Evolutionary conservation across 2,329 filamentous ascomycete species (phyloP), one percentile per base, ranked within the genome.

Genomic region (Arthrinium puccinioides): DNA sequence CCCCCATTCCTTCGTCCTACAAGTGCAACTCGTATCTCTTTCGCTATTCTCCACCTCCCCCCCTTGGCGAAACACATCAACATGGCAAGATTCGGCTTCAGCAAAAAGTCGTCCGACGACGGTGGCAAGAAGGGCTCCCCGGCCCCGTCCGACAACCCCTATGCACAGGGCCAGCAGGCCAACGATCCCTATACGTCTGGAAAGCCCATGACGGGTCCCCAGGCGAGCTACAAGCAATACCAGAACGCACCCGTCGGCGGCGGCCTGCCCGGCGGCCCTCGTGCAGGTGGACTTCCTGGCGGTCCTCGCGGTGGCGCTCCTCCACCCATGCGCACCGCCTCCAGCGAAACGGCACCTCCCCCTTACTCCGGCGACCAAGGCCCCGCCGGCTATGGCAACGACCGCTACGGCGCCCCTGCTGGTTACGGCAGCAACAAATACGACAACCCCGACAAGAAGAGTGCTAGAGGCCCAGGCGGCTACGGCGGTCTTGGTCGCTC

Each of bases 81-180:
- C 44, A 81, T 81, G 76, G 74, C 70, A 63, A 77, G 74, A 49
- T 77, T 80, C 48, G 70, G 72, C 33, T 70, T 78, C 45, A 66
- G 73, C 45, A 76, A 71, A 60, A 79, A 75, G 53, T 57, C 56
- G 33, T 64, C 69, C 37, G 71, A 72, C 36, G 58, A 73, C 30
- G 61, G 70, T 46, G 62, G 66, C 45, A 76, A 74, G 62, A 75
- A 72, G 53, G 59, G 64, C 26, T 64, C 67, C 6, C 61, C 65
- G 37, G 61, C 64, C n/a, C 52, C 62, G 20, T 57, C 62, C 33
- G 66, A 69, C 24, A 79, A 80, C 48, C 76, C 77, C 6, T 81
- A 82, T 49, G 74, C 75, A 36, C 67, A 75, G 54, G 63, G 69
- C 37, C 57, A 57, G 21, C 45, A 50, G 6, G 55, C 54, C 38